Evolutionary conservation across 1,284 basidiomycete species (phyloP).

Genomic region (Fomitopsis betulina): DNA sequence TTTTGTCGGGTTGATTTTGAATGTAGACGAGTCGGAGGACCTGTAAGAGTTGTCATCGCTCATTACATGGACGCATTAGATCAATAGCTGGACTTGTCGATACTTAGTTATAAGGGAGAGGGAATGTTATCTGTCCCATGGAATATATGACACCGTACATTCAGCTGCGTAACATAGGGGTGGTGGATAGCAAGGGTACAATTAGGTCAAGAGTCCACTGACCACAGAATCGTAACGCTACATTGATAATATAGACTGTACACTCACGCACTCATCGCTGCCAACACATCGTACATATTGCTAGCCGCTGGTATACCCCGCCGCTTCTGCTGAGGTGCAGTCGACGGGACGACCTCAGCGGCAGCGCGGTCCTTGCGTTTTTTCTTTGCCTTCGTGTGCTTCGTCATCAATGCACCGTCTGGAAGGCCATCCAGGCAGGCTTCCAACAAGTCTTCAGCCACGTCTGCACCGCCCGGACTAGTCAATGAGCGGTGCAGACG

Average conservation of each 20-base stretch:
- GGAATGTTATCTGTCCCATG: no score
- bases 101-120: no score
- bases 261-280: slow-evolving; percentile 20
- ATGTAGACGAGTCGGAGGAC: slow-evolving; percentile 35
- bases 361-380: slow-evolving; percentile 28
- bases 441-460: slow-evolving; percentile 37
- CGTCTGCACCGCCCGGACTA: slow-evolving; percentile 15
- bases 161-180: no score
- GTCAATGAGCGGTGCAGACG: slow-evolving; percentile 51
- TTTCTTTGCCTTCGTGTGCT: slow-evolving; percentile 39
- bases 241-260: neutral
- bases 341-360: slow-evolving; percentile 6
- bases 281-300: slow-evolving; percentile 28
- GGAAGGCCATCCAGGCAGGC: slow-evolving; percentile 46
- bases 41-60: neutral
- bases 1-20: slow-evolving; percentile 42
- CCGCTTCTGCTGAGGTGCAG: neutral
- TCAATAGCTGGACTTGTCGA: no score
- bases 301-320: neutral
- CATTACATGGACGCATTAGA: no score
- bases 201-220: no score
- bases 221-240: neutral
- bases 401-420: slow-evolving; percentile 33
- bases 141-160: no score
- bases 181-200: no score